Conservation (phyloP, 495 filamentous ascomycete species). For the Penicillium longicatenatum region DNA sequence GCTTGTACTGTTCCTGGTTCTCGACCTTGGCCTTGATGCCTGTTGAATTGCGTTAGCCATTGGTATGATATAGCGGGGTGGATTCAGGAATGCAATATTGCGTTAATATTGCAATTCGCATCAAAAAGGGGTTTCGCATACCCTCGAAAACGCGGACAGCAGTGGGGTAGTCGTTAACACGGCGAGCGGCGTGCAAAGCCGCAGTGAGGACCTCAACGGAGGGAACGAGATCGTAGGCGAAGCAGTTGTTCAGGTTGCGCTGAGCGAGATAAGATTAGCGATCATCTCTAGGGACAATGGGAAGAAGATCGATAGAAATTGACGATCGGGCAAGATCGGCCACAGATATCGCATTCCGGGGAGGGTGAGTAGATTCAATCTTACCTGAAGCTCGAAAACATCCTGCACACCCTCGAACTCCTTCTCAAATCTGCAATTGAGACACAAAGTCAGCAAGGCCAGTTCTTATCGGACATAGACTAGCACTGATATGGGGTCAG, state of each 20-base stretch:
- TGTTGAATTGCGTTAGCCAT: slow-evolving; percentile 40
- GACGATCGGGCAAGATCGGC: slow-evolving; percentile 10
- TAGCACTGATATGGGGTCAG: slow-evolving; percentile 13
- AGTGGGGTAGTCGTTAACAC: slow-evolving; percentile 98
- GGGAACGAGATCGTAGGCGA: slow-evolving; percentile 99
- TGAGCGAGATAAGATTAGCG: slow-evolving; percentile 33
- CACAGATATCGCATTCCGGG: slow-evolving; percentile 14
- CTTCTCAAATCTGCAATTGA: slow-evolving; percentile 84
- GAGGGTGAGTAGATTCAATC: slow-evolving; percentile 21
- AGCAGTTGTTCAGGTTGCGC: slow-evolving; percentile 99
- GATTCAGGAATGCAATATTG: slow-evolving; percentile 1
- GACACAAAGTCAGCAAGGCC: slow-evolving; percentile 22
- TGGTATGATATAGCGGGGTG: not conserved
- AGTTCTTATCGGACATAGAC: slow-evolving; percentile 9
- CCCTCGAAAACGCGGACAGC: slow-evolving; percentile 98
- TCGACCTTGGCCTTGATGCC: slow-evolving; percentile 99
- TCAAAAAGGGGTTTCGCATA: slow-evolving; percentile 41
- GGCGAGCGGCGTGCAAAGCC: slow-evolving; percentile 85
- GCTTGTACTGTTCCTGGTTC: slow-evolving; percentile 94
- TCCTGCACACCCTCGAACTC: slow-evolving; percentile 97
- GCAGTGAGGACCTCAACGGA: slow-evolving; percentile 89
- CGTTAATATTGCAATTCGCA: not conserved
- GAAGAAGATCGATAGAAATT: not conserved
- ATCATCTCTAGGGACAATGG: not conserved
- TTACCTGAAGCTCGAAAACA: slow-evolving; percentile 99